Evolutionary conservation across 305 asterid species (phyloP), one percentile per base, ranked within the genome.

Genomic region (Fraxinus greggii): DNA sequence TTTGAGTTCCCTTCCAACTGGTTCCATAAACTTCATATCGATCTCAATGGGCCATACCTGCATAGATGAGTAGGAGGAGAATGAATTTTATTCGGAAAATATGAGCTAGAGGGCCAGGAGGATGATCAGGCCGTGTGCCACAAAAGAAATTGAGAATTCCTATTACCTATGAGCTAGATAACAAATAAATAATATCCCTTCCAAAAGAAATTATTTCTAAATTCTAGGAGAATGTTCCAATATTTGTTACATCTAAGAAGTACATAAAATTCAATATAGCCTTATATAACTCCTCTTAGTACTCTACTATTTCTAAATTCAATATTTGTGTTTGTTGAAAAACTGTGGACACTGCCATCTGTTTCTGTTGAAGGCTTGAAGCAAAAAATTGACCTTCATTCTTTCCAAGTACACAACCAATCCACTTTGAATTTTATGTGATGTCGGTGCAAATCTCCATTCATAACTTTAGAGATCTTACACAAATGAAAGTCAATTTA

Each of bases 11-110:
- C 96, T 90, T 0, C 94, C 98, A 75, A 94, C 93, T 8, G 98
- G 99, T 90, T 94, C 96, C 91, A 94, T 87, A 83, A 96, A 96
- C 82, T 91, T 96, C 86, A 94, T 84, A 91, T 96, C 95, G 42
- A 96, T 82, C 69, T 94, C 98, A 85, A 94, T 89, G 77, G 99
- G 98, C 99, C 98, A 96, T 7, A 96, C 97, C 99, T 93, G 86
- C 82, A 83, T 51, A 82, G 33, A 45, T 17, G 76, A 67, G 42
- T 70, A 2, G 0, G 6, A 31, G 24, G 42, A 70, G 24, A 69
- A 69, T 29, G 10, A 70, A 70, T 17, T 13, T 29, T 15, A 26
- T 12, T 67, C 15, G 8, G 0, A 28, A 28, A 59, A 59, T 21
- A 8, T 21, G 69, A 56, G 67, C 28, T 56, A 19, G 42, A 29